Base-by-base conservation (phyloP, 176 grass and related monocot species). In the Zizania latifolia region DNA sequence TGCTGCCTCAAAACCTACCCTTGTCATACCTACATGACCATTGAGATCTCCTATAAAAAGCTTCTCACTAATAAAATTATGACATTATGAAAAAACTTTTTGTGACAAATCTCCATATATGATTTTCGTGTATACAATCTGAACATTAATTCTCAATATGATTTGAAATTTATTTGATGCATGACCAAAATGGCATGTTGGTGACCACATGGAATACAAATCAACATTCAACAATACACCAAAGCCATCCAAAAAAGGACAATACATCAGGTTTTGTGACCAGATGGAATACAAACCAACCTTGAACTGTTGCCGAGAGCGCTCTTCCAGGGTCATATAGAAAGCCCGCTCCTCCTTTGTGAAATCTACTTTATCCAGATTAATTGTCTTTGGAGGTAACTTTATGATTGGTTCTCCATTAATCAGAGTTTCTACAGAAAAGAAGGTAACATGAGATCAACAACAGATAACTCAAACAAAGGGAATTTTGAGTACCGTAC, bases 341-440 rank as follows among this genome's bases (percentile, higher is more conserved):
- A 94, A 99, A 3, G 89, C 90, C 17, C 92, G 81, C 62, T 99
- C 96, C 76, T 99, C 96, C 54, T 68, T 70, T 55, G 92, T 76
- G 66, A 99, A 99, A 69, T 99, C 87, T 56, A 99, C 85, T 71
- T 84, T 94, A 74, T 86, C 81, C 80, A 99, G 44, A 81, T 82
- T 78, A 81, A 99, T 95, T 79, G 51, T 78, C 82, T 99, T 99
- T 26, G 82, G 84, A 41, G 96, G 96, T 79, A 99, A 59, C 3
- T 95, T 94, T 77, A 99, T 94, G 58, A 99, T 99, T 39, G 96
- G 96, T 74, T 88, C 77, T 77, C 96, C 96, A 86, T 94, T 79
- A 72, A 99, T 94, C 36, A 78, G 1, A 65, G 96, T 92, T 58
- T 86, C 96, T 99, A 84, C 71, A 81, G 29, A 9, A 58, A 83